Evolutionary conservation across 805 yeast species (phyloP), one percentile per base, ranked within the genome.

Genomic region (Starmera dryadoides): DNA sequence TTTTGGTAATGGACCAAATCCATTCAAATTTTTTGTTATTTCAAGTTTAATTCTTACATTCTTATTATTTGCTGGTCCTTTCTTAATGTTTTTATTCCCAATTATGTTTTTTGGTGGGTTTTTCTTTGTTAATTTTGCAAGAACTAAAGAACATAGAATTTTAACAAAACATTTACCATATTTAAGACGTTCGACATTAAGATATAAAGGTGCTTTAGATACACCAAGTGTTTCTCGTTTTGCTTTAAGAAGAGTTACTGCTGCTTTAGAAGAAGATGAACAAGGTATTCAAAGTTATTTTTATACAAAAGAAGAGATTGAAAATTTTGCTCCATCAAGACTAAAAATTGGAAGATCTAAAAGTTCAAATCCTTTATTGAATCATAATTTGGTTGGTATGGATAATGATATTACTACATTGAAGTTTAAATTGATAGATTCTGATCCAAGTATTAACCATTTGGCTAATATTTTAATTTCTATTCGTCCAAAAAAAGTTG

Each of bases 191-290:
- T 21, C 23, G 9, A 21, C 23, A 9, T 21, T 21, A 9, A 21
- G 8, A 21, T 21, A 6, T 21, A 21, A 21, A 21, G 23, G 23
- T 21, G 23, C 11, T 2, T 23, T 34, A 10, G 31, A 25, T 25
- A 9, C 10, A 10, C 10, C 23, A 7, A n/a, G 28, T n/a, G 18
- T 28, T 8, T 18, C 25, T 15, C 18, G 30, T 2, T 55, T 52
- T 22, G 42, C 43, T 1, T 3, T 33, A 16, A 38, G 37, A 4
- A 40, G 55, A 33, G 38, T 53, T 7, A 29, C 38, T 4, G 48
- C 44, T 26, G 53, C 50, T 4, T 17, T 53, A 15, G 45, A 41
- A 34, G 28, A 33, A 4, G 42, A 52, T 31, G 58, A 52, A 28
- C 25, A 41, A 4, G 44, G 40, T 2, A 40, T 55, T 4, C n/a